These are phyloP conservation scores for Euphorbia pulcherrima DNA, from an alignment of 345 rosid species.

Conservation along the genomic window DNA sequence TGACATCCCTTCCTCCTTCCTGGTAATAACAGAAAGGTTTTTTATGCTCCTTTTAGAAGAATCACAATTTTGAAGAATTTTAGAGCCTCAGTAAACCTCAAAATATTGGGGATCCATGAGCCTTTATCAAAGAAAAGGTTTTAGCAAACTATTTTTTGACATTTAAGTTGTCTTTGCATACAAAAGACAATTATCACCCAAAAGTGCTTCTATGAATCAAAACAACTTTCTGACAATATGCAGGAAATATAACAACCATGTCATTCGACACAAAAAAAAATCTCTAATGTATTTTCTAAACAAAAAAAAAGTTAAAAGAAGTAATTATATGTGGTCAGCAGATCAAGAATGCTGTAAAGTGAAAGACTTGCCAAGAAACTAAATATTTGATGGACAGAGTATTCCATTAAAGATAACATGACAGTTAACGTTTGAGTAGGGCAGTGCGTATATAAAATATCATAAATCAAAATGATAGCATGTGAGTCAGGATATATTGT, in stretches of 20 bases:
- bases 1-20: conserved; percentile 88
- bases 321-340: too few species aligned
- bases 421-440: neutral
- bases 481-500: neutral
- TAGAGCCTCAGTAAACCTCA: too few species aligned
- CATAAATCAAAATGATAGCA: neutral
- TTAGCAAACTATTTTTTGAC: too few species aligned
- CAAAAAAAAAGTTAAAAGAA: neutral
- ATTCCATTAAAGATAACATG: neutral
- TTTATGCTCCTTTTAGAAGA: neutral
- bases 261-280: neutral
- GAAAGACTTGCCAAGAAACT: neutral
- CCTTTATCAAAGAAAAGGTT: neutral
- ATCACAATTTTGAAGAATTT: neutral
- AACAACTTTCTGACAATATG: neutral
- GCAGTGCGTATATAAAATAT: neutral
- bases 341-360: neutral
- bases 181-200: neutral
- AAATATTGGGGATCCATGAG: too few species aligned
- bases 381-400: neutral
- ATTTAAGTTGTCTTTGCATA: too few species aligned
- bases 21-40: conserved; percentile 21
- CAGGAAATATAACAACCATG: neutral
- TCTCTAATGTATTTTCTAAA: neutral
- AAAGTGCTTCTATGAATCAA: neutral